Conservation (phyloP, 73 alveolate species). For the Paramecium biaurelia region DNA sequence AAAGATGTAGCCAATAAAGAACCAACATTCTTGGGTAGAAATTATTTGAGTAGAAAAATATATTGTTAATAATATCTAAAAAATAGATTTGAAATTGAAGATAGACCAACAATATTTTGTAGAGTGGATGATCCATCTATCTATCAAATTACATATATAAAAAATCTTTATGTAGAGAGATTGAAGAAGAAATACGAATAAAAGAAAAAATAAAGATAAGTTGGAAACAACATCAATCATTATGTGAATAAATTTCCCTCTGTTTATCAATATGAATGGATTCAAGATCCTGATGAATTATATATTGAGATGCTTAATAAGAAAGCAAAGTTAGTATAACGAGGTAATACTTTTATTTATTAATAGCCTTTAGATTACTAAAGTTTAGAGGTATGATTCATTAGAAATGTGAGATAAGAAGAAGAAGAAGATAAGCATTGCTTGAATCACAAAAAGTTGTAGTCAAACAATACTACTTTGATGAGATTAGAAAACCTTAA, state of each 20-base stretch:
- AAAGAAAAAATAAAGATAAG: not conserved
- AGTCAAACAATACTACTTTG: not conserved
- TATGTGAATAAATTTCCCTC: not conserved
- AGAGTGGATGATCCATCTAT: not conserved
- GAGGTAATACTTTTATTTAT: not conserved
- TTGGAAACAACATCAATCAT: not conserved
- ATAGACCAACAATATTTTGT: not conserved
- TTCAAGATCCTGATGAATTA: not conserved
- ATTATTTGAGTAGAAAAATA: not conserved
- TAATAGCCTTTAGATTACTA: not conserved
- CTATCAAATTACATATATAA: not conserved
- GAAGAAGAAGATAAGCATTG: not conserved
- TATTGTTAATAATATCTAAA: not conserved
- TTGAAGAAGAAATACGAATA: not conserved
- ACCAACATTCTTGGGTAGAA: conserved; percentile 12
- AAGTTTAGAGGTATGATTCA: not conserved
- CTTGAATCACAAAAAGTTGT: not conserved
- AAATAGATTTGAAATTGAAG: conserved; percentile 1
- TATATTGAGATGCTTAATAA: not conserved
- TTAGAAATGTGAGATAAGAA: not conserved
- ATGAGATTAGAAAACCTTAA: not conserved
- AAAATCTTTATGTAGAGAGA: not conserved
- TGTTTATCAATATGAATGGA: not conserved
- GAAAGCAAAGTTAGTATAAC: not conserved
- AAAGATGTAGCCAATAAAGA: not conserved